These are phyloP conservation scores for Solanum hybrid DNA, from an alignment of 305 asterid species.

Conservation along the genomic window DNA sequence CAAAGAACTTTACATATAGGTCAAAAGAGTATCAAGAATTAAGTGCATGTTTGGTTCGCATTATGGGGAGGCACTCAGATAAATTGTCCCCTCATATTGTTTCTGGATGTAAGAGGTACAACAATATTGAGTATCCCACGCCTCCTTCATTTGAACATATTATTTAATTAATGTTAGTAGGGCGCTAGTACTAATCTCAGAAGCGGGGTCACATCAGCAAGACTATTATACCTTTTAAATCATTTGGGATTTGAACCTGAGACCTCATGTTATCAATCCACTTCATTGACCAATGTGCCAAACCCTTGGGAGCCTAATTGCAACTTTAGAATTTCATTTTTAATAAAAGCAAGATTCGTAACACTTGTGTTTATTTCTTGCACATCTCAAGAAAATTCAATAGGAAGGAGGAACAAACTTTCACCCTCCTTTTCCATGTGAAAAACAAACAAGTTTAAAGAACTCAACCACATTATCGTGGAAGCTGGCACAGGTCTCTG, in stretches of 20 bases:
- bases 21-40: neutral
- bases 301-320: neutral
- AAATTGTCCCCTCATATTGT: neutral
- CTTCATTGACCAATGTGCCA: neutral
- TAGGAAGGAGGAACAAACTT: neutral
- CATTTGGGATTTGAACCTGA: neutral
- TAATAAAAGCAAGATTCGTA: neutral
- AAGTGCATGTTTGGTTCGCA: neutral
- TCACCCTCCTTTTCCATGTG: neutral
- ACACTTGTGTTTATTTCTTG: neutral
- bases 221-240: neutral
- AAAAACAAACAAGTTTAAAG: neutral
- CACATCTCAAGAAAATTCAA: neutral
- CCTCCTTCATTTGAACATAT: neutral
- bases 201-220: neutral
- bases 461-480: neutral
- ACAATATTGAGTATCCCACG: neutral
- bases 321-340: neutral
- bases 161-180: neutral
- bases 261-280: neutral
- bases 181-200: neutral
- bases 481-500: neutral
- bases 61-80: neutral
- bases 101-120: neutral
- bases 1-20: neutral